These are phyloP conservation scores for Wilcoxina mikolae DNA, from an alignment of 495 filamentous ascomycete genomes.

Conservation along the genomic window DNA sequence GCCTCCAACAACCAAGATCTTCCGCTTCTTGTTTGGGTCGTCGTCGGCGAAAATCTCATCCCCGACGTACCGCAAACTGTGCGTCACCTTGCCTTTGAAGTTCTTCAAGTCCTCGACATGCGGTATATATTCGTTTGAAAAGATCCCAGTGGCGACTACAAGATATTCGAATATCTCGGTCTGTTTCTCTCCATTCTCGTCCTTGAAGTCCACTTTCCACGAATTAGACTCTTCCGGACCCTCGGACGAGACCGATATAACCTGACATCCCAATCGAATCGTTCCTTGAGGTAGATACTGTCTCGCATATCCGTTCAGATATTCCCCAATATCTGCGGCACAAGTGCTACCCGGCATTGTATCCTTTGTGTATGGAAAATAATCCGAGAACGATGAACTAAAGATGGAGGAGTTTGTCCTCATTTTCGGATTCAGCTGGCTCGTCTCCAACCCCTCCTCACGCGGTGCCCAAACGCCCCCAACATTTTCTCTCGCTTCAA, in stretches of 20 bases:
- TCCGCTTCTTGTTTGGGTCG: conserved; percentile 32
- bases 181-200: conserved; percentile 15
- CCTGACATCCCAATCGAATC: conserved; percentile 36
- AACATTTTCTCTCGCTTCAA: conserved; percentile 48
- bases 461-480: conserved; percentile 63
- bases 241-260: conserved; percentile 33
- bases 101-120: conserved; percentile 39
- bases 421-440: conserved; percentile 50
- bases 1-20: conserved; percentile 65
- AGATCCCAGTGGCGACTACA: conserved; percentile 63
- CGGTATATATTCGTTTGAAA: conserved; percentile 46
- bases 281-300: conserved; percentile 39
- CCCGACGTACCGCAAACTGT: conserved; percentile 22
- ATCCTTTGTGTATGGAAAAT: conserved; percentile 44
- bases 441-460: conserved; percentile 31
- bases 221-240: conserved; percentile 21
- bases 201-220: conserved; percentile 41
- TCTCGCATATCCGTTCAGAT: conserved; percentile 48
- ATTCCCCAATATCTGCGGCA: conserved; percentile 62
- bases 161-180: conserved; percentile 52
- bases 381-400: conserved; percentile 65
- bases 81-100: conserved; percentile 35
- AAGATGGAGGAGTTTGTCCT: conserved; percentile 64
- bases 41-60: conserved; percentile 30
- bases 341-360: conserved; percentile 48